phyloP scores from a whole-genome alignment of 23 red algal species.

The Chondrus crispus region DNA sequence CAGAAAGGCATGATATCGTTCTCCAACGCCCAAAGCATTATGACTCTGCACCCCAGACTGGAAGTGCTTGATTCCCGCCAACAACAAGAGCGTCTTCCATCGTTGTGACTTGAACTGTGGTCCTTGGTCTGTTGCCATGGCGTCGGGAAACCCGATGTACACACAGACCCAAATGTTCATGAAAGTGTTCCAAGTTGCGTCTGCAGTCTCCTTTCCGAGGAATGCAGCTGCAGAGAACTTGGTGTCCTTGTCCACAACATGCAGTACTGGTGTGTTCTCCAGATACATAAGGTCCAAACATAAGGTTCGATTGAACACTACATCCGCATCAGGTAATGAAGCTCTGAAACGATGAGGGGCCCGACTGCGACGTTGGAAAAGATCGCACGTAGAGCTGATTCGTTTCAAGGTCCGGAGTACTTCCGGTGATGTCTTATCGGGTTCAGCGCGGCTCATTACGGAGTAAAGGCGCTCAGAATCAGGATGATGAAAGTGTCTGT shows the following conservation, averaged over 20 bases:
- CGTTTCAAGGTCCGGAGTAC: background rate
- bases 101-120: background rate
- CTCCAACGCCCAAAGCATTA: conserved; percentile 3
- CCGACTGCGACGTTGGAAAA: background rate
- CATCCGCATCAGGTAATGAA: background rate
- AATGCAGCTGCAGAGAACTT: conserved; percentile 4
- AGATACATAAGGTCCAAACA: background rate
- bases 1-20: background rate
- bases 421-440: background rate
- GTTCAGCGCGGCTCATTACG: background rate
- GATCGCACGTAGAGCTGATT: background rate
- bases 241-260: background rate
- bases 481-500: background rate
- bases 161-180: background rate
- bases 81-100: background rate
- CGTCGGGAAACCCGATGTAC: background rate
- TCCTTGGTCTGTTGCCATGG: background rate
- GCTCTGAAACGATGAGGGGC: background rate
- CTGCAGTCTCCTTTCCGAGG: background rate
- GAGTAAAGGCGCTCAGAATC: background rate
- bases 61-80: background rate
- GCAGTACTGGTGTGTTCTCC: background rate
- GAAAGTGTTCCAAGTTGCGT: background rate
- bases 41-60: background rate
- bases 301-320: background rate